Percentiles rank a stretch among this genome's conserved stretches.
Conservation (phyloP, 2,329 filamentous ascomycete species). For the Penicillium sp. region DNA sequence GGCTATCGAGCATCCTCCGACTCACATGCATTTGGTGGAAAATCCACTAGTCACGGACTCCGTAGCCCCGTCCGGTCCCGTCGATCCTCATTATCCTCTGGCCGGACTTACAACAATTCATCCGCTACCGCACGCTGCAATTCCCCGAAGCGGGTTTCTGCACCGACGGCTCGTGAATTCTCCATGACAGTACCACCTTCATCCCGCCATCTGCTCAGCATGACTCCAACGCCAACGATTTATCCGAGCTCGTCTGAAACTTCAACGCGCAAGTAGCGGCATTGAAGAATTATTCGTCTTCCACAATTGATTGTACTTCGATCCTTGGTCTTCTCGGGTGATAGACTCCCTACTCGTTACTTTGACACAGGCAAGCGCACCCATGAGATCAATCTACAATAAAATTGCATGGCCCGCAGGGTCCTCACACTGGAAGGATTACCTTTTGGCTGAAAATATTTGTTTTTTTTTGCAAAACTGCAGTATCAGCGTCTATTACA, state of each 20-base stretch:
- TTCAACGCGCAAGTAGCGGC: conserved; percentile 8
- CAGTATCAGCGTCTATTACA: background rate
- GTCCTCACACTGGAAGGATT: background rate
- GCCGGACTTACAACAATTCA: conserved; percentile 7
- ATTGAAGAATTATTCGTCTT: conserved; percentile 1
- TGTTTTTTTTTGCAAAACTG: background rate
- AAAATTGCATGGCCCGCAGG: background rate
- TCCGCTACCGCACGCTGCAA: conserved; percentile 6
- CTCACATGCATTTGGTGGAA: conserved; percentile 3
- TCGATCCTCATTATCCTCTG: conserved; percentile 24
- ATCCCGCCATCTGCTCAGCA: conserved; percentile 25
- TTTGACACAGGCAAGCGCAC: background rate
- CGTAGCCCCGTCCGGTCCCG: conserved; percentile 20
- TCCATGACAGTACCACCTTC: conserved; percentile 24
- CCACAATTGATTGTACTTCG: background rate
- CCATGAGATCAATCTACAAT: background rate
- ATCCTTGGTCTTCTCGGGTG: background rate
- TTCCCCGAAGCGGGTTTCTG: conserved; percentile 17
- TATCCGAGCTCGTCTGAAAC: conserved; percentile 19
- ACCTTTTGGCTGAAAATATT: background rate
- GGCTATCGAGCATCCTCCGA: conserved; percentile 16
- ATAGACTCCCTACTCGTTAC: background rate
- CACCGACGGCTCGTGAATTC: conserved; percentile 17
- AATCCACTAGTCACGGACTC: background rate
- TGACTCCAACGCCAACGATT: conserved; percentile 22